A percentile compares a stretch with the other conserved stretches of the same genome.
Evolutionary conservation across 1,284 basidiomycete species (phyloP).

Genomic region (Fomitopsis pinicola): DNA sequence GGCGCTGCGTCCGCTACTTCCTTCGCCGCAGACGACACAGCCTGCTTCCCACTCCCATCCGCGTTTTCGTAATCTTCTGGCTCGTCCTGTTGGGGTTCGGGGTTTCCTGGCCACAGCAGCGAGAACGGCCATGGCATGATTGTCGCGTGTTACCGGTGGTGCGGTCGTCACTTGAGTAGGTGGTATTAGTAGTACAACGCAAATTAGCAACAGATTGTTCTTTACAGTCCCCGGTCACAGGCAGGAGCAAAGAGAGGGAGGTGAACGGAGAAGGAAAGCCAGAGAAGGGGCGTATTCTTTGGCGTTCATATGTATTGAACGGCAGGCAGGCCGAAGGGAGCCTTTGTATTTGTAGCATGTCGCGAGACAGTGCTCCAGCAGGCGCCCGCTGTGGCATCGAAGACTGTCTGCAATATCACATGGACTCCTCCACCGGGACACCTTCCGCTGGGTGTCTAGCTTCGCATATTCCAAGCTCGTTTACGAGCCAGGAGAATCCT

Average conservation of each 20-base stretch:
- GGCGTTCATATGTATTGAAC: neutral
- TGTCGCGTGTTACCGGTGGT: neutral
- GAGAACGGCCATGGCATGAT: conserved; percentile 29
- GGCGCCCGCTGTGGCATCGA: neutral
- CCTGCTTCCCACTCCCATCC: neutral
- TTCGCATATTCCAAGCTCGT: neutral
- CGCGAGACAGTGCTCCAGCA: neutral
- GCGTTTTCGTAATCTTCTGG: neutral
- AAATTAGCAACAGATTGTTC: neutral
- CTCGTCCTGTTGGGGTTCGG: neutral
- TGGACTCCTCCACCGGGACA: neutral
- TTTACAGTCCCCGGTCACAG: neutral
- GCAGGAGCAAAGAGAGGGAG: neutral
- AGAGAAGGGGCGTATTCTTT: neutral
- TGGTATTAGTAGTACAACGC: neutral
- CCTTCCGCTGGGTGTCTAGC: neutral
- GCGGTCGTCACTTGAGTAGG: neutral
- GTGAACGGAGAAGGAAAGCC: neutral
- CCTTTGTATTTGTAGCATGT: neutral
- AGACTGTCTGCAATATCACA: neutral
- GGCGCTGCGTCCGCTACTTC: neutral
- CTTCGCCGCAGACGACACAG: neutral
- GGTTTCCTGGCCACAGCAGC: conserved; percentile 13
- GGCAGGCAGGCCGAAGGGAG: neutral
- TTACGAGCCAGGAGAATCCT: neutral